Evolutionary conservation across 352 stramenopile species (phyloP), one percentile per base, ranked within the genome.

Genomic region (Phytophthora gonapodyides): DNA sequence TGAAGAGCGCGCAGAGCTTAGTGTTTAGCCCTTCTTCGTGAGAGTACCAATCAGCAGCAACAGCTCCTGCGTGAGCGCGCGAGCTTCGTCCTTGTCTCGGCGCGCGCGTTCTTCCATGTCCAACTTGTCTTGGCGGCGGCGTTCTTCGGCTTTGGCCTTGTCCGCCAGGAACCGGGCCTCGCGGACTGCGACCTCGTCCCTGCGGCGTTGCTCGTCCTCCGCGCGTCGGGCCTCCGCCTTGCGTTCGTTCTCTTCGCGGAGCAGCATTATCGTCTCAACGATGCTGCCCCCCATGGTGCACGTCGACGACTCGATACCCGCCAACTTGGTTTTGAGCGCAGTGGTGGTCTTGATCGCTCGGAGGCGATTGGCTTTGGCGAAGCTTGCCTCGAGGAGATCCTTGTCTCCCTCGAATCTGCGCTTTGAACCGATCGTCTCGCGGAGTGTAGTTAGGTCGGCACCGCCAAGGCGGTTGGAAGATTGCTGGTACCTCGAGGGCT

Each of bases 21-120:
- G n/a, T n/a, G n/a, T 24, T 24, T 24, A 55, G n/a, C 17, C 21
- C 44, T 62, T 48, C 35, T 55, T 62, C 19, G 12, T 34, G 0
- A 54, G 8, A 11, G 35, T 33, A n/a, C 36, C 44, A 7, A 55
- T 47, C 4, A 62, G 7, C 0, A 55, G 34, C 44, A 49, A 1
- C 43, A 48, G 6, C 16, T 55, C 54, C 8, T 62, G 54, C 0
- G 43, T 62, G 6, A 21, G 44, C 0, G 34, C 44, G 3, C 44
- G 43, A 1, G 44, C 19, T 12, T 62, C 54, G 2, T 43, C 44
- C 36, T 46, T 62, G n/a, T 48, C 54, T n/a, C 54, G 54, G n/a
- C 54, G 33, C 19, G 44, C 43, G 7, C 16, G 24, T 24, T 62
- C 35, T 1, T 55, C 35, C 21, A 51, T 42, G 0, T 62, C 42